These are phyloP conservation scores for Ogataea hybrid DNA, from an alignment of 1,139 yeast species.

Conservation along the genomic window DNA sequence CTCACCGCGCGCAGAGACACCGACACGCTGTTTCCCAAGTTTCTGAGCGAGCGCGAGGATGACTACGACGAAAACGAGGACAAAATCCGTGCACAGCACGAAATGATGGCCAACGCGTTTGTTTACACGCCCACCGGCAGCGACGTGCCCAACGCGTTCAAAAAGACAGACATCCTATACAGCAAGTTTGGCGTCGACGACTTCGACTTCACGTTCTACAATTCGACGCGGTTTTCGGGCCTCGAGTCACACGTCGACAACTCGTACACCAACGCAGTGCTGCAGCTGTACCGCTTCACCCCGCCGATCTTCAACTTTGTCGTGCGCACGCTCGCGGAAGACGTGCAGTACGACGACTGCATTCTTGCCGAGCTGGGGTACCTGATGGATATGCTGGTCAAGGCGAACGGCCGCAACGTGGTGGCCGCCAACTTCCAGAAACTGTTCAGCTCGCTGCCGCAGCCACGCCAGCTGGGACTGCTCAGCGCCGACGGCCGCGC, in stretches of 20 bases:
- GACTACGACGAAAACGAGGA: slow-evolving; percentile 24
- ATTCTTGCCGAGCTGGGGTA: slow-evolving; percentile 82
- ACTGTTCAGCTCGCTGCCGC: slow-evolving; percentile 43
- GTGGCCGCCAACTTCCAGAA: slow-evolving; percentile 70
- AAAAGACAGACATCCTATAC: slow-evolving; percentile 73
- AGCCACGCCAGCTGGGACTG: slow-evolving; percentile 50
- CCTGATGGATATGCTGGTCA: slow-evolving; percentile 84
- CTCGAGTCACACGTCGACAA: slow-evolving; percentile 84
- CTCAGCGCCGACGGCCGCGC: slow-evolving; percentile 44
- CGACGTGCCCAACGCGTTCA: slow-evolving; percentile 68
- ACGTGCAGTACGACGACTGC: slow-evolving; percentile 55
- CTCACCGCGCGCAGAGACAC: slow-evolving; percentile 32
- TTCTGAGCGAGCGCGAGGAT: slow-evolving; percentile 65
- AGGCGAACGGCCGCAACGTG: slow-evolving; percentile 72
- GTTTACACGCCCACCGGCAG: slow-evolving; percentile 30
- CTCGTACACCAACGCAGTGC: slow-evolving; percentile 73
- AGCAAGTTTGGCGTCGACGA: slow-evolving; percentile 92
- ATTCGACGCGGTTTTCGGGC: slow-evolving; percentile 76
- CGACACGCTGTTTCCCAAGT: slow-evolving; percentile 48
- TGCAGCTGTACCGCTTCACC: slow-evolving; percentile 81
- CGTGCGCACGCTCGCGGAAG: slow-evolving; percentile 53
- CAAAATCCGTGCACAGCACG: slow-evolving; percentile 14
- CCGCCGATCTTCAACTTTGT: slow-evolving; percentile 70
- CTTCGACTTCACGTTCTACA: slow-evolving; percentile 86
- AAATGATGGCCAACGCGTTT: slow-evolving; percentile 17